Conservation (phyloP, 2,329 filamentous ascomycete genomes). For the Cladosporium sp. region DNA sequence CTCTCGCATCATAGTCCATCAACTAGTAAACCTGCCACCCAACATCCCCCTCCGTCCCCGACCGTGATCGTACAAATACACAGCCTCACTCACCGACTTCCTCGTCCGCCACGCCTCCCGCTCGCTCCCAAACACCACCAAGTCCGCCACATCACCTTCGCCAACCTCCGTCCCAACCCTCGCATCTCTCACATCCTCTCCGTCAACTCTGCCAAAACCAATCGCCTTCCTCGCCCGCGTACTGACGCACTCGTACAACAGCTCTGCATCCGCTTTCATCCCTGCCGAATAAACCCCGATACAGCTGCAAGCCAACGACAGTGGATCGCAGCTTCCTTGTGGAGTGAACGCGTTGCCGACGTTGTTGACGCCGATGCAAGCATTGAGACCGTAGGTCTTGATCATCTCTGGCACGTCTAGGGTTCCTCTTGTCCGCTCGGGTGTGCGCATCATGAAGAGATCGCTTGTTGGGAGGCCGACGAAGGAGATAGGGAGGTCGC, state of each 20-base stretch:
- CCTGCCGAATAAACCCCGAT: constrained; percentile 67
- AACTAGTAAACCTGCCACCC: no score
- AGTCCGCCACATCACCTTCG: constrained; percentile 38
- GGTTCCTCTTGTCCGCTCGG: constrained; percentile 50
- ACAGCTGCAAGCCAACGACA: constrained; percentile 58
- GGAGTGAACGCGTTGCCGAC: constrained; percentile 73
- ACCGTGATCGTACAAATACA: constrained; percentile 40
- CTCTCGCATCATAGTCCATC: no score
- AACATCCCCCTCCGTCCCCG: not conserved
- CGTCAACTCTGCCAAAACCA: constrained; percentile 35
- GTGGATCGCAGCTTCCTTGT: constrained; percentile 62
- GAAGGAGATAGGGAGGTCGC: constrained; percentile 58
- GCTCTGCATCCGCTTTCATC: constrained; percentile 53
- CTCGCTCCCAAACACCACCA: constrained; percentile 39
- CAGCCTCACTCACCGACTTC: constrained; percentile 40
- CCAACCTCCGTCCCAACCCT: constrained; percentile 24
- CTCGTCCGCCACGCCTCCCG: constrained; percentile 38
- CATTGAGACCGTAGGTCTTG: constrained; percentile 53
- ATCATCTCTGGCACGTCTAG: constrained; percentile 60
- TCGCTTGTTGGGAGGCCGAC: constrained; percentile 68
- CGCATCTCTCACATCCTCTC: constrained; percentile 38
- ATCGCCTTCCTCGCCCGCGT: constrained; percentile 30
- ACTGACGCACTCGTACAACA: constrained; percentile 51
- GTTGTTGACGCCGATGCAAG: constrained; percentile 65
- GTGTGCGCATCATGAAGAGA: constrained; percentile 64